Conservation (phyloP, 768 basidiomycete genomes). For the Mycena leptocephala region DNA sequence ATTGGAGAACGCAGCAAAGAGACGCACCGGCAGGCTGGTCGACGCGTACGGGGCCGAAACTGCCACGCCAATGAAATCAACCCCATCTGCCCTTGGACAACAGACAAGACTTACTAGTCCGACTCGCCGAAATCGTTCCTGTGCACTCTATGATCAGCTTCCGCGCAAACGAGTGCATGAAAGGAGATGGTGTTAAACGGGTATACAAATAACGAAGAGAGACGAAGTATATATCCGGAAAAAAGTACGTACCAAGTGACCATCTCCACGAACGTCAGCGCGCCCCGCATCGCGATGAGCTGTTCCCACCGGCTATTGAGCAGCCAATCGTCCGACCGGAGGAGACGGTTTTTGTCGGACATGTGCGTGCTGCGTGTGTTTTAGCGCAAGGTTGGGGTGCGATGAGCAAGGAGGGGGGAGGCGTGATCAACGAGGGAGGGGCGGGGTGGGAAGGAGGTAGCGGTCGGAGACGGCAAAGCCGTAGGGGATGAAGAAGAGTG, state of each 20-base stretch:
- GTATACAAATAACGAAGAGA: no score
- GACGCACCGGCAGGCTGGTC: constrained; percentile 54
- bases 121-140: constrained; percentile 88
- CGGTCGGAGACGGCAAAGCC: no score
- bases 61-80: constrained; percentile 37
- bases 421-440: no score
- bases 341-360: constrained; percentile 77
- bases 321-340: constrained; percentile 78
- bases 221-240: no score
- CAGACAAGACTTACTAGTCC: constrained; percentile 62
- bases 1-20: no score
- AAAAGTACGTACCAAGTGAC: constrained; percentile 69
- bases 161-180: no score
- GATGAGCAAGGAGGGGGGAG: neutral
- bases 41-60: constrained; percentile 74
- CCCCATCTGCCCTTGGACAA: no score
- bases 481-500: no score
- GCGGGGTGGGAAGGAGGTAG: no score
- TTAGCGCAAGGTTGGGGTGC: neutral
- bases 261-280: constrained; percentile 74
- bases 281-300: constrained; percentile 70
- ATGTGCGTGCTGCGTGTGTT: constrained; percentile 69
- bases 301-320: constrained; percentile 82
- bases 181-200: no score
- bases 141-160: neutral